phyloP scores from a whole-genome alignment of 495 filamentous ascomycete genomes.

The Aspergillus kassunensis region DNA sequence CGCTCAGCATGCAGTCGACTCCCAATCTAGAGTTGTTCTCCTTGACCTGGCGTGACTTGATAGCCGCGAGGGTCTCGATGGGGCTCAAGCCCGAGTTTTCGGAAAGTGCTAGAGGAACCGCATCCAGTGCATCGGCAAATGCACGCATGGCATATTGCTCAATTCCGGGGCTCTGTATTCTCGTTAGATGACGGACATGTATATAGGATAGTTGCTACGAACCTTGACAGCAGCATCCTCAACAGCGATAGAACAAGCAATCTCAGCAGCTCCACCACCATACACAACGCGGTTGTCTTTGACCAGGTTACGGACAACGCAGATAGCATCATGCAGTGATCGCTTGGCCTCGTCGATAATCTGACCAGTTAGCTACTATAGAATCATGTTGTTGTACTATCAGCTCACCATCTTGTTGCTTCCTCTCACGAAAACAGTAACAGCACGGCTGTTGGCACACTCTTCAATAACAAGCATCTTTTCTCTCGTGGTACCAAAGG shows the following conservation, averaged over 20 bases:
- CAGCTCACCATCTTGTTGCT: slow-evolving; percentile 95
- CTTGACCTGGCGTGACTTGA: slow-evolving; percentile 95
- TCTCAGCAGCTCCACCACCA: slow-evolving; percentile 94
- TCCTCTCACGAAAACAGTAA: slow-evolving; percentile 92
- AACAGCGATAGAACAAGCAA: slow-evolving; percentile 93
- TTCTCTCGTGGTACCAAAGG: slow-evolving; percentile 93
- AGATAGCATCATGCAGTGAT: slow-evolving; percentile 94
- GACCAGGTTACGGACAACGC: slow-evolving; percentile 95
- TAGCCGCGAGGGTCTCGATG: slow-evolving; percentile 87
- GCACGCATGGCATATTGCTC: slow-evolving; percentile 99
- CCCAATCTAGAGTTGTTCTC: slow-evolving; percentile 80
- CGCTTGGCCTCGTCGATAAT: slow-evolving; percentile 99
- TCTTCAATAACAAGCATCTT: slow-evolving; percentile 99
- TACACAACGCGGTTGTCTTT: slow-evolving; percentile 98
- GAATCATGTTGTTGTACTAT: neutral
- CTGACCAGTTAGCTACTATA: slow-evolving; percentile 42
- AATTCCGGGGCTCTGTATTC: slow-evolving; percentile 71
- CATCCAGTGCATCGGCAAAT: slow-evolving; percentile 91
- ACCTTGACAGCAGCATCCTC: slow-evolving; percentile 91
- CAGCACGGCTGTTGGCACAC: slow-evolving; percentile 94
- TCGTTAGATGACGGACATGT: slow-evolving; percentile 5
- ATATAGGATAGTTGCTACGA: slow-evolving; percentile 5
- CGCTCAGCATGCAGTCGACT: slow-evolving; percentile 95
- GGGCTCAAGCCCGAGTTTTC: slow-evolving; percentile 96
- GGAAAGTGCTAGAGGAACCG: slow-evolving; percentile 91